phyloP scores from a whole-genome alignment of 2,329 filamentous ascomycete species.

The Hysterium pulicare region DNA sequence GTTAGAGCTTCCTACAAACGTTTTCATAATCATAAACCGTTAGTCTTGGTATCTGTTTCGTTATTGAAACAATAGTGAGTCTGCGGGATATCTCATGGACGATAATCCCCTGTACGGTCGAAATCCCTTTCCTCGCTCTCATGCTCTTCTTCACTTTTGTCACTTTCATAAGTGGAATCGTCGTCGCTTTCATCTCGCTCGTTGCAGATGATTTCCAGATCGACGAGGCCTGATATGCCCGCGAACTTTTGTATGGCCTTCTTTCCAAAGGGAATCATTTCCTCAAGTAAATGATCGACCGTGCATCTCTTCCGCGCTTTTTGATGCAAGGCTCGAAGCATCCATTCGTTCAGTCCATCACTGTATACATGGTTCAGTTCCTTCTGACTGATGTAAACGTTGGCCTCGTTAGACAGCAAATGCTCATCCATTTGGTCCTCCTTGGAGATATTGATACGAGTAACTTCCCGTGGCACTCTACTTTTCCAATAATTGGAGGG shows the following conservation, averaged over 20 bases:
- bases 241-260: slow-evolving; percentile 15
- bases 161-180: not conserved
- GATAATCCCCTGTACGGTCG: not conserved
- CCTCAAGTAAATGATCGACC: slow-evolving; percentile 8
- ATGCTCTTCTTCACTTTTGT: not conserved
- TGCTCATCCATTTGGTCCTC: slow-evolving; percentile 11
- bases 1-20: too few relatives aligned
- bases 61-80: too few relatives aligned
- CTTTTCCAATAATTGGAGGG: slow-evolving; percentile 14
- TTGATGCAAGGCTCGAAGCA: slow-evolving; percentile 14
- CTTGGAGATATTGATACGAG: slow-evolving; percentile 20
- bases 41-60: too few relatives aligned
- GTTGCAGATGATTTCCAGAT: slow-evolving; percentile 18
- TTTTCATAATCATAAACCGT: too few relatives aligned
- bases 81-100: not conserved
- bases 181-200: not conserved
- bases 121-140: not conserved
- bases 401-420: not conserved
- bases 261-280: slow-evolving; percentile 13
- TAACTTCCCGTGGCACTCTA: slow-evolving; percentile 15
- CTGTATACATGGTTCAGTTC: slow-evolving; percentile 19
- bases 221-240: slow-evolving; percentile 13
- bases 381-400: not conserved
- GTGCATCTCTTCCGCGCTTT: slow-evolving; percentile 12
- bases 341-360: slow-evolving; percentile 23